Conservation (phyloP, 495 filamentous ascomycete genomes). For the Talaromyces stipitatus region DNA sequence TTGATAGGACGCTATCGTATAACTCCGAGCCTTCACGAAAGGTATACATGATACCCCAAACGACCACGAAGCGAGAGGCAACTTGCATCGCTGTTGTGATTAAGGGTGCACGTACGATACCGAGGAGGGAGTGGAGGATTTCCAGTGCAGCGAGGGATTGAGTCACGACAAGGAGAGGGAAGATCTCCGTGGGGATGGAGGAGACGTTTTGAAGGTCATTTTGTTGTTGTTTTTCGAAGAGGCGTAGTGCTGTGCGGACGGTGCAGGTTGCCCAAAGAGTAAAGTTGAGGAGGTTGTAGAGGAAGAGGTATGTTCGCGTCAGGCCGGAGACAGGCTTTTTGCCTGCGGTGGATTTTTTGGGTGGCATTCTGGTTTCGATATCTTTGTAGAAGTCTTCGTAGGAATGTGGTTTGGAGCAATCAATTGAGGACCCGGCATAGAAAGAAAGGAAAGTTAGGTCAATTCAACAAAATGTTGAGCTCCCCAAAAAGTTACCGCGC, state of each 20-base stretch:
- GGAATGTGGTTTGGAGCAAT: background rate
- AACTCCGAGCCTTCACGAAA: conserved; percentile 46
- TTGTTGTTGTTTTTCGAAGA: conserved; percentile 20
- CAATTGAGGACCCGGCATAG: background rate
- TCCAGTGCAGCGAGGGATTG: conserved; percentile 82
- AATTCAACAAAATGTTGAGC: background rate
- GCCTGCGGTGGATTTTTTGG: conserved; percentile 3
- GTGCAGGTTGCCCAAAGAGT: conserved; percentile 69
- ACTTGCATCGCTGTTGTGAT: conserved; percentile 87
- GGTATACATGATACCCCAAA: conserved; percentile 66
- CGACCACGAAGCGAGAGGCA: conserved; percentile 68
- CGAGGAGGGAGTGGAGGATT: conserved; percentile 64
- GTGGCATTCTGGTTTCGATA: background rate
- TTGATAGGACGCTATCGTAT: background rate
- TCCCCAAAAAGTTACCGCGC: background rate
- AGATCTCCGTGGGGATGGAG: conserved; percentile 45
- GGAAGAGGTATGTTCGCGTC: conserved; percentile 52
- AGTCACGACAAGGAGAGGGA: conserved; percentile 63
- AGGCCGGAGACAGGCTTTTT: conserved; percentile 5
- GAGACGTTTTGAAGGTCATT: conserved; percentile 33
- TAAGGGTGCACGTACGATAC: conserved; percentile 77
- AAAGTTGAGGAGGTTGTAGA: conserved; percentile 75
- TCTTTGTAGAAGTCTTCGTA: too few relatives aligned
- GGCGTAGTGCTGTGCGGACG: conserved; percentile 44
- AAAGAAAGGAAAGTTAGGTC: background rate